Base-by-base conservation (phyloP, 805 yeast species). In the Suhomyces emberorum region DNA sequence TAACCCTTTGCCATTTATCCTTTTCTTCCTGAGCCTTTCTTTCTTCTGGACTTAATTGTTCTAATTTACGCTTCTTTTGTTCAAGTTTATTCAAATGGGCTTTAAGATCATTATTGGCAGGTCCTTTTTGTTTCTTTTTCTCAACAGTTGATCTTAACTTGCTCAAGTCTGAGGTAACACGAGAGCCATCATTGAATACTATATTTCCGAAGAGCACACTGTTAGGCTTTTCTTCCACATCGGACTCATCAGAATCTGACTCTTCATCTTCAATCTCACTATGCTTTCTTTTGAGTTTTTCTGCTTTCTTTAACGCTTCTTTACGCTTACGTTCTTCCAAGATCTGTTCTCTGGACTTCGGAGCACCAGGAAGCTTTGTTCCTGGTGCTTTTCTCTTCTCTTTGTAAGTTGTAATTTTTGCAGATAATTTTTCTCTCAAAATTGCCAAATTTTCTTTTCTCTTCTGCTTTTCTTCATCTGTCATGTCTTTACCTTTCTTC, bases 351-450 rank as follows among this genome's bases (percentile, higher is more conserved):
- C 97, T 73, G 8, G 91, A 85, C 41, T 80, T 74, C 11, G 89
- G 88, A 0, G 96, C 93, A 16, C 96, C 96, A 4, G 73, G 69
- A 4, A 72, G 79, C 30, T 78, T 81, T 1, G 89, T 67, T 2
- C 98, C 98, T 1, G 95, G 93, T 1, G 98, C 98, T 52, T 83
- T 89, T 57, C 99, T 79, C 61, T 77, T 83, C 37, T 81, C 88
- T 47, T 81, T 79, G 64, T 93, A 52, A 7, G 63, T 64, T 38
- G 68, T 74, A 45, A 93, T 89, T 57, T 80, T 86, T 12, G 74
- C 75, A 19, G 91, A 81, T 29, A 93, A 73, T 57, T 83, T 83
- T n/a, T 81, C 83, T 52, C 89, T 79, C 41, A 93, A 71, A 47
- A 77, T 83, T 4, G 75, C 75, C 32, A 88, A 63, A 25, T 80